Percentiles rank a stretch among this genome's conserved stretches.
Evolutionary conservation across 495 filamentous ascomycete species (phyloP).

Genomic region (Penicillium odoratum): DNA sequence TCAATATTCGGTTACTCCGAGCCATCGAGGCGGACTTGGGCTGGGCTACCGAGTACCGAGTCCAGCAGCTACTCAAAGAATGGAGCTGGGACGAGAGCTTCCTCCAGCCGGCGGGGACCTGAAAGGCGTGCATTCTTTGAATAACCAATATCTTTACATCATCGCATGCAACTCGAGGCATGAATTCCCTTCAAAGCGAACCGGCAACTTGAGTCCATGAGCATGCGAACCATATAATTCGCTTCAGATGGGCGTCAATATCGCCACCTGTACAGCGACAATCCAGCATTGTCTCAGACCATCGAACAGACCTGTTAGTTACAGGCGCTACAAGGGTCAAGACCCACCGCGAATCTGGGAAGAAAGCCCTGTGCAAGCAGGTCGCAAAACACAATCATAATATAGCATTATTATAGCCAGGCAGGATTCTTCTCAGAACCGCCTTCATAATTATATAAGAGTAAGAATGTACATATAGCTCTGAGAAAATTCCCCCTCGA

Average conservation of each 20-base stretch:
- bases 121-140: background rate
- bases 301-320: background rate
- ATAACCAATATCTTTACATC: background rate
- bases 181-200: background rate
- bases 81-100: constrained; percentile 51
- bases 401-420: background rate
- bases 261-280: background rate
- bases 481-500: background rate
- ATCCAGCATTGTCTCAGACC: background rate
- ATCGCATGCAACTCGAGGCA: background rate
- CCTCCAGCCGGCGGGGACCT: constrained; percentile 13
- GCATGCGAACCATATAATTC: background rate
- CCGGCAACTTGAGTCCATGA: background rate
- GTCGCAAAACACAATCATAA: background rate
- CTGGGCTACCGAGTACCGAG: constrained; percentile 65
- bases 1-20: constrained; percentile 53
- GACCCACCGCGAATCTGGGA: background rate
- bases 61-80: constrained; percentile 54
- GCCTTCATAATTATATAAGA: background rate
- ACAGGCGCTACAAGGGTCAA: background rate
- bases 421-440: background rate
- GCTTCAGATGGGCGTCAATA: background rate
- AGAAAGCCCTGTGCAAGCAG: background rate
- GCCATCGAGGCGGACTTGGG: constrained; percentile 59
- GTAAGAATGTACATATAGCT: background rate